Conservation (phyloP, 805 yeast species). For the Saitoella complicata region DNA sequence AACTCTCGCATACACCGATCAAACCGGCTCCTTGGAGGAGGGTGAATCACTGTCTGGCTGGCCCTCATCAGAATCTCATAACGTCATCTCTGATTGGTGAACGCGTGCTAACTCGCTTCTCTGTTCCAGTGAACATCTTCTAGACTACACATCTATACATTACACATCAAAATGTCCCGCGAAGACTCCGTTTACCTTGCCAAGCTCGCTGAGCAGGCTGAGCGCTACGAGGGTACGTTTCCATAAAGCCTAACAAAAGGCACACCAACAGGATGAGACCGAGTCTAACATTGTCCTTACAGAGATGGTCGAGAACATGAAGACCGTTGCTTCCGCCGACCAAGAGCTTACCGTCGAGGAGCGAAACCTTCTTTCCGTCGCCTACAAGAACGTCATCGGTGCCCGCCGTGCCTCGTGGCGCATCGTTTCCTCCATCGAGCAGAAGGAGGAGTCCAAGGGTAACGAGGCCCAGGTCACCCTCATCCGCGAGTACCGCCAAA, state of each 20-base stretch:
- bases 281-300: too few relatives aligned
- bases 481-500: conserved; percentile 88
- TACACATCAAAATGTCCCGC: conserved; percentile 35
- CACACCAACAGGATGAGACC: too few relatives aligned
- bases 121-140: too few relatives aligned
- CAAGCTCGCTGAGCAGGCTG: conserved; percentile 98
- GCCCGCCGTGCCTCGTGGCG: conserved; percentile 99
- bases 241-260: too few relatives aligned
- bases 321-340: conserved; percentile 78
- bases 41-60: too few relatives aligned
- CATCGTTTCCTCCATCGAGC: conserved; percentile 96
- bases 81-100: too few relatives aligned
- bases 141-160: neutral
- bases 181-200: conserved; percentile 98
- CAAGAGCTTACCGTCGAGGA: conserved; percentile 95
- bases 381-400: conserved; percentile 96
- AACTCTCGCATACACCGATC: too few relatives aligned
- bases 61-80: too few relatives aligned
- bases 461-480: conserved; percentile 67
- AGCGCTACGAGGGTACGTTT: conserved; percentile 71
- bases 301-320: conserved; percentile 99
- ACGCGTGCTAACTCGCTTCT: too few relatives aligned
- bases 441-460: conserved; percentile 97
- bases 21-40: too few relatives aligned
- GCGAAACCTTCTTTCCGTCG: conserved; percentile 91